Percentiles rank a stretch among this genome's conserved stretches.
Conservation (phyloP, 225 moss, liverwort and hornwort species). For the Ulota crispa region DNA sequence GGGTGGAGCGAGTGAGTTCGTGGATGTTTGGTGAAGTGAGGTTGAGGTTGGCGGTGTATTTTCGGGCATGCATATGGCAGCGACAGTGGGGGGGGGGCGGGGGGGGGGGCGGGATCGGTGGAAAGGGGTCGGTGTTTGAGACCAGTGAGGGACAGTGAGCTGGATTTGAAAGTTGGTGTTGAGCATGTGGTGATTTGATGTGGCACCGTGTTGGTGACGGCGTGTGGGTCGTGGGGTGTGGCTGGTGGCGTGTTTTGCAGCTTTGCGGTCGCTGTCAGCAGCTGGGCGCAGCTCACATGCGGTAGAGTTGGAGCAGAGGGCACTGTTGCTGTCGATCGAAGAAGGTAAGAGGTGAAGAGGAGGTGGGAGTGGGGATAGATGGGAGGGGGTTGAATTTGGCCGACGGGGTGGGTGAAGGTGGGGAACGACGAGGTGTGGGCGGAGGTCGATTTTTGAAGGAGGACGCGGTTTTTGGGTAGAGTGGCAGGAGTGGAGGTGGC, state of each 20-base stretch:
- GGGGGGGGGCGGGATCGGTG: no score
- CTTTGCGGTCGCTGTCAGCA: conserved; percentile 55
- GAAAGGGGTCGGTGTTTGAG: no score
- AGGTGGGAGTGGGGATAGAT: no score
- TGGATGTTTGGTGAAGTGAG: not conserved
- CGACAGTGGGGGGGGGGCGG: not conserved
- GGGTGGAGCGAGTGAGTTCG: not conserved
- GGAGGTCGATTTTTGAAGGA: not conserved
- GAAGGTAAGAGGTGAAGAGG: conserved; percentile 40
- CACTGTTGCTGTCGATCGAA: conserved; percentile 59
- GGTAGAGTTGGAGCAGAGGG: conserved; percentile 51
- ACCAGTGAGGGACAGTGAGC: not conserved
- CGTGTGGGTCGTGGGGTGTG: not conserved
- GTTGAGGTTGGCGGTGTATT: not conserved
- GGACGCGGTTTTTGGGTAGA: not conserved
- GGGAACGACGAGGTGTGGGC: not conserved
- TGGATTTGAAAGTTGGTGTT: not conserved
- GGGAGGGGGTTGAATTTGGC: no score
- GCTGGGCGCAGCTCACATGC: conserved; percentile 62
- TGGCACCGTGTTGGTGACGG: not conserved
- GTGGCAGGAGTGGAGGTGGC: not conserved
- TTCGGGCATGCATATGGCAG: not conserved
- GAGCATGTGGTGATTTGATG: not conserved
- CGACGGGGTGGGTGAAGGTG: not conserved
- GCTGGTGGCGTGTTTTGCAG: conserved; percentile 22